A percentile compares a stretch with the other conserved stretches of the same genome.
Conservation (phyloP, 257 asterid species). For the Solanum corneliomulleri region DNA sequence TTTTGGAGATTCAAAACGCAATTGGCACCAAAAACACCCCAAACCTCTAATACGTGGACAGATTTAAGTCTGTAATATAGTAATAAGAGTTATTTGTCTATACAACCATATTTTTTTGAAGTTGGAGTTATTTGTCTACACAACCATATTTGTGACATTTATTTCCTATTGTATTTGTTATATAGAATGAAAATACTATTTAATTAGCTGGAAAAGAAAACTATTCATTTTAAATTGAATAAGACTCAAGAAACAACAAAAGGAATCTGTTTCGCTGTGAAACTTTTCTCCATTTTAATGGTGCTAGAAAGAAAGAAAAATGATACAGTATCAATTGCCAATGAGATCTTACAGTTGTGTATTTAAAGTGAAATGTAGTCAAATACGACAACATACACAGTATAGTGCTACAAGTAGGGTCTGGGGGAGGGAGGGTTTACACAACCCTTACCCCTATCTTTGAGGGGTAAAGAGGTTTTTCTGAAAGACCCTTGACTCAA, state of each 20-base stretch:
- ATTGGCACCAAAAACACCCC: not conserved
- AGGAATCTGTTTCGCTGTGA: not conserved
- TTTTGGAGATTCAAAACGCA: not conserved
- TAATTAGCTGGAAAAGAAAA: not conserved
- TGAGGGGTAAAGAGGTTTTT: not conserved
- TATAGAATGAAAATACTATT: not conserved
- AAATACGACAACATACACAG: not conserved
- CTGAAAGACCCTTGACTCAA: not conserved
- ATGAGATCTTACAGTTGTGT: not conserved
- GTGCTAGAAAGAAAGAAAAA: not conserved
- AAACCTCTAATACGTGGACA: not conserved
- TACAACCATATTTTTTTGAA: not conserved
- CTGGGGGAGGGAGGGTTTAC: not conserved
- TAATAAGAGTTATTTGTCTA: not conserved
- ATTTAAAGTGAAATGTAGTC: not conserved
- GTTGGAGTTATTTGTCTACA: not conserved
- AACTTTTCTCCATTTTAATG: not conserved
- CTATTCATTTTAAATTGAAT: not conserved
- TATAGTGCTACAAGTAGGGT: not conserved
- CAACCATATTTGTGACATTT: not conserved
- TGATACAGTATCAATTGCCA: not conserved
- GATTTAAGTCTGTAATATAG: not conserved
- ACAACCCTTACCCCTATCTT: not conserved
- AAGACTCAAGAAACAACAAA: not conserved
- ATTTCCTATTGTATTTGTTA: not conserved